These are phyloP conservation scores for Aspergillus pseudoterreus DNA, from an alignment of 2,329 filamentous ascomycete species.

Conservation along the genomic window DNA sequence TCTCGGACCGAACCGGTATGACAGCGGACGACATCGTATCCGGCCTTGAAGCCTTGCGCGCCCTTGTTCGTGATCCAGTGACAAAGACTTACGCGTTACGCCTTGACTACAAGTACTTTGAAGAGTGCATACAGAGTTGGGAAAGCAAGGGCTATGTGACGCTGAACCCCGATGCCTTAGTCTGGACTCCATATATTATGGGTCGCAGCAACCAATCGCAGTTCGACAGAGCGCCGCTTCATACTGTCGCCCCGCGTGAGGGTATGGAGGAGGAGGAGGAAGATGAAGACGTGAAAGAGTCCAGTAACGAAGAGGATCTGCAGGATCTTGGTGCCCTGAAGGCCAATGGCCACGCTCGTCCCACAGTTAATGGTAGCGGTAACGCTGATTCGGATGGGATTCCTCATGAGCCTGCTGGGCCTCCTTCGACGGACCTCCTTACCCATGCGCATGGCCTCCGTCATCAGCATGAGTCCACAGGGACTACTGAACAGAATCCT, in stretches of 20 bases:
- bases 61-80: slow-evolving; percentile 81
- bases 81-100: slow-evolving; percentile 87
- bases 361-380: slow-evolving; percentile 14
- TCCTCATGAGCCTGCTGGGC: slow-evolving; percentile 28
- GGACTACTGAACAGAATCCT: slow-evolving; percentile 22
- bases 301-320: slow-evolving; percentile 17
- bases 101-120: slow-evolving; percentile 80
- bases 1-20: slow-evolving; percentile 85
- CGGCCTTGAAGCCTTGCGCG: slow-evolving; percentile 82
- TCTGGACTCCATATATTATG: slow-evolving; percentile 98
- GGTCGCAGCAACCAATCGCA: slow-evolving; percentile 77
- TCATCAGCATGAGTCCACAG: slow-evolving; percentile 15
- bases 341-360: slow-evolving; percentile 9
- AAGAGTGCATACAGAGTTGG: slow-evolving; percentile 83
- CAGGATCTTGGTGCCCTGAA: slow-evolving; percentile 4
- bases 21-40: slow-evolving; percentile 95
- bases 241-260: slow-evolving; percentile 82
- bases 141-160: slow-evolving; percentile 83
- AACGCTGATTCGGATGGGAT: slow-evolving; percentile 8
- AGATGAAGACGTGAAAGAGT: slow-evolving; percentile 26
- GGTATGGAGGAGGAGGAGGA: slow-evolving; percentile 42
- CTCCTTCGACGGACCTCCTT: slow-evolving; percentile 32
- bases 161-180: slow-evolving; percentile 73
- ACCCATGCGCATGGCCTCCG: slow-evolving; percentile 27
- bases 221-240: slow-evolving; percentile 79